Base-by-base conservation (phyloP, 139 green algal genomes). In the Coccomyxa sp. region DNA sequence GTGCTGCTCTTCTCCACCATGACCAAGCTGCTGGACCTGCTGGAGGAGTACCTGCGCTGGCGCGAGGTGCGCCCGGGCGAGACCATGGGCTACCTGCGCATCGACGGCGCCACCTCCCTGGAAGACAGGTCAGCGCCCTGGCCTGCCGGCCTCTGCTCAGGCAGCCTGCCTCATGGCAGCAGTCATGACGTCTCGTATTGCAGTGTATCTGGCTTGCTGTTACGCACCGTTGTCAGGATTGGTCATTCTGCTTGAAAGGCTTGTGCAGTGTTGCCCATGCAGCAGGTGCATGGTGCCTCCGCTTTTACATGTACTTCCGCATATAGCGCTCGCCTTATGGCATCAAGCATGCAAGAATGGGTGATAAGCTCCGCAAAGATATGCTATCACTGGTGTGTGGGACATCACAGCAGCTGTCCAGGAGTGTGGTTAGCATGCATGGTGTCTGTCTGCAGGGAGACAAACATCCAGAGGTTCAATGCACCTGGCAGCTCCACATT, bases 391-490 rank as follows among this genome's bases (percentile, higher is more conserved):
- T n/a, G n/a, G n/a, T n/a, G n/a, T n/a, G n/a, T n/a, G n/a, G n/a
- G n/a, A 22, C 44, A 58, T 58, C 14, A 14, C 44, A 58, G 44
- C 5, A 64, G 50, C 18, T 18, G 50, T 5, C 5, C 50, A 64
- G 3, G 22, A 6, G 22, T 64, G 50, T 64, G 50, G 18, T 64
- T 18, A 18, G 50, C 50, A 64, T n/a, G n/a, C n/a, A n/a, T 58
- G 12, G 44, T 58, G 44, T 12, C 44, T 12, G 44, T 10, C 18
- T 77, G 68, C 70, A 89, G 95, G 36, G 96, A 98, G 80, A 74
- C 68, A 8, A 88, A 93, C 54, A 98, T 99, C 89, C 81, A 91
- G 78, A 85, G 89, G 29, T 99, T 99, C 92, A 99, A 99, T 84
- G 78, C 73, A 5, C 86, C 85, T 3, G 77, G 86, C 75, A 90